phyloP scores from a whole-genome alignment of 352 stramenopile species.

The Pythium plurisporium region DNA sequence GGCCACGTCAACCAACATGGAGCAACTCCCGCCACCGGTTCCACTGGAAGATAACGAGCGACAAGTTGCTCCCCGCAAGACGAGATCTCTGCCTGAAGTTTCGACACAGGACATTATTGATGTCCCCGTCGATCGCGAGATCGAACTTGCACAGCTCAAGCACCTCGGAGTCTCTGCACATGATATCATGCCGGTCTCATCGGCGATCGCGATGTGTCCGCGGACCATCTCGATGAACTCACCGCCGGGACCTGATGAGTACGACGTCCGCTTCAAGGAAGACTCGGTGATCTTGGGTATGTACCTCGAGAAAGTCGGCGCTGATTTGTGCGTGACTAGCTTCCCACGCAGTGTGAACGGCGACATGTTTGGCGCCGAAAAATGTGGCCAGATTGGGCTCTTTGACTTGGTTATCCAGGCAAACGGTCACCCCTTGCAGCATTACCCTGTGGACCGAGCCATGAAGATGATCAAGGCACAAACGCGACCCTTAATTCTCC shows the following conservation, averaged over 20 bases:
- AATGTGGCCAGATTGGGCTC: conserved; percentile 61
- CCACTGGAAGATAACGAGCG: background rate
- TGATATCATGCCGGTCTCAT: conserved; percentile 73
- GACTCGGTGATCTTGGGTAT: conserved; percentile 72
- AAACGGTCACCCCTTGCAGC: conserved; percentile 76
- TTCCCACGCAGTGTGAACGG: conserved; percentile 63
- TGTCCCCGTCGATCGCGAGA: conserved; percentile 44
- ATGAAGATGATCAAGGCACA: conserved; percentile 86
- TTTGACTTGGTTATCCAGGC: conserved; percentile 73
- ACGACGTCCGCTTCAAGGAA: conserved; percentile 71
- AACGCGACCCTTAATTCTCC: conserved; percentile 67
- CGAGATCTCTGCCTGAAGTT: conserved; percentile 3
- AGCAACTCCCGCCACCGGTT: conserved; percentile 6
- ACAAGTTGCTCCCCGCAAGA: background rate
- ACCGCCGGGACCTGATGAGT: conserved; percentile 44
- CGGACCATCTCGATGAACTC: conserved; percentile 74
- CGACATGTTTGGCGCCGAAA: conserved; percentile 73
- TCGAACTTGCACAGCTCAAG: conserved; percentile 48
- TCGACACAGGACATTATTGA: conserved; percentile 30
- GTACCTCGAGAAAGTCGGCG: conserved; percentile 75
- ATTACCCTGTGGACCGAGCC: conserved; percentile 77
- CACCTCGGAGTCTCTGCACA: conserved; percentile 48
- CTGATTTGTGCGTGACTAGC: conserved; percentile 70
- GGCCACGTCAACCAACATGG: background rate
- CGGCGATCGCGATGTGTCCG: conserved; percentile 75